Percentiles rank a stretch among this genome's conserved stretches.
phyloP scores from a whole-genome alignment of 1,139 yeast genomes.

The Debaryomyces sp. region DNA sequence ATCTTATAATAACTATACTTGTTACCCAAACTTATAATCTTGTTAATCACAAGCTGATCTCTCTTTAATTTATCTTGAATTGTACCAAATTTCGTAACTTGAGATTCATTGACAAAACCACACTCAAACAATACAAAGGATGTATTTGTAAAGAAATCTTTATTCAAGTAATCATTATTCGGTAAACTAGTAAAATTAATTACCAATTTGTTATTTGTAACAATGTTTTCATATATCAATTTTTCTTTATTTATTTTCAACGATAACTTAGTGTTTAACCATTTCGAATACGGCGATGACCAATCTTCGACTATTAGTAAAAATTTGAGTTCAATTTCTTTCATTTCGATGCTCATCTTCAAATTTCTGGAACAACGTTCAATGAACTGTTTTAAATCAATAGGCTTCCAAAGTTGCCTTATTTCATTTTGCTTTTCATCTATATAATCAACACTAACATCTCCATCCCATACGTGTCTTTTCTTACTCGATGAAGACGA shows the following conservation, averaged over 20 bases:
- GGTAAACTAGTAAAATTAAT: slow-evolving; percentile 44
- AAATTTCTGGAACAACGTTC: slow-evolving; percentile 25
- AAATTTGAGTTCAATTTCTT: slow-evolving; percentile 28
- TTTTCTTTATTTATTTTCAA: slow-evolving; percentile 32
- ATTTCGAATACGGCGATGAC: slow-evolving; percentile 42
- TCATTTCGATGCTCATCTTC: slow-evolving; percentile 22
- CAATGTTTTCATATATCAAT: slow-evolving; percentile 28
- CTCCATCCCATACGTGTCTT: slow-evolving; percentile 14
- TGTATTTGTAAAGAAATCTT: slow-evolving; percentile 38
- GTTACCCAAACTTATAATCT: slow-evolving; percentile 39
- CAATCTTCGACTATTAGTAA: slow-evolving; percentile 50
- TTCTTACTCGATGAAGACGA: slow-evolving; percentile 16
- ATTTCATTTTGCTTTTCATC: slow-evolving; percentile 35
- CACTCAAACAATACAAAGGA: slow-evolving; percentile 50
- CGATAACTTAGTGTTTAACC: slow-evolving; percentile 47
- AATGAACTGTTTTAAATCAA: slow-evolving; percentile 31
- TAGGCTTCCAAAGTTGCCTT: slow-evolving; percentile 44
- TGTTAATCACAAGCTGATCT: slow-evolving; percentile 40
- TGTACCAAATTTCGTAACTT: slow-evolving; percentile 13
- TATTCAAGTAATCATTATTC: slow-evolving; percentile 32
- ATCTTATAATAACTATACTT: slow-evolving; percentile 38
- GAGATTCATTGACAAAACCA: slow-evolving; percentile 33
- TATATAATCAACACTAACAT: slow-evolving; percentile 21
- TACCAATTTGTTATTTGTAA: slow-evolving; percentile 25
- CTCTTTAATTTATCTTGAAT: slow-evolving; percentile 33